phyloP scores from a whole-genome alignment of 805 yeast genomes.

The Candida nonsorbophila region DNA sequence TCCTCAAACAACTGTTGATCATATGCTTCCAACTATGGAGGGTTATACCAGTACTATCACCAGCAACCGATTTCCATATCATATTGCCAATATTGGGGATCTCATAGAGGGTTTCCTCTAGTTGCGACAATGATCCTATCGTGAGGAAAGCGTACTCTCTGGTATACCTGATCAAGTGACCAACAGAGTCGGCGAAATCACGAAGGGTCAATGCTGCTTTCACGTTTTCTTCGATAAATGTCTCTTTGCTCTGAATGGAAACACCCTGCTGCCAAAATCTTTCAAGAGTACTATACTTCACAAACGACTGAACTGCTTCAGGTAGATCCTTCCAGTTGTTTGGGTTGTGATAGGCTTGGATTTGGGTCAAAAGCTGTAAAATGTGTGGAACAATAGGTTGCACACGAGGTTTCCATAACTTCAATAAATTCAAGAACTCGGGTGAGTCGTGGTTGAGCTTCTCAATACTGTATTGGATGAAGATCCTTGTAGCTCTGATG shows the following conservation, averaged over 20 bases:
- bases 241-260: constrained; percentile 87
- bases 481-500: constrained; percentile 89
- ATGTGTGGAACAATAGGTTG: constrained; percentile 90
- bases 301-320: constrained; percentile 84
- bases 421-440: constrained; percentile 64
- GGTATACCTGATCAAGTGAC: constrained; percentile 91
- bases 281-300: constrained; percentile 83
- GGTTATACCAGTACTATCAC: constrained; percentile 79
- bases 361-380: constrained; percentile 78
- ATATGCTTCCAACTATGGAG: constrained; percentile 97
- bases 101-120: constrained; percentile 84
- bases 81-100: constrained; percentile 74
- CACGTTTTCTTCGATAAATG: constrained; percentile 89
- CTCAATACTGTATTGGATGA: constrained; percentile 93
- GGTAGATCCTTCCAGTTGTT: constrained; percentile 87
- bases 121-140: constrained; percentile 80
- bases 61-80: constrained; percentile 84
- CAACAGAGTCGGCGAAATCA: constrained; percentile 97
- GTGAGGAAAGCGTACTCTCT: constrained; percentile 93
- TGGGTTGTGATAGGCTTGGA: constrained; percentile 92
- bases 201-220: constrained; percentile 90
- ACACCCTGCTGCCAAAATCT: constrained; percentile 99
- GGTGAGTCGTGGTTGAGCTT: constrained; percentile 74
- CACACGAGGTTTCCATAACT: constrained; percentile 89
- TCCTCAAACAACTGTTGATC: constrained; percentile 83